Evolutionary conservation across 2,329 filamentous ascomycete species (phyloP).

Genomic region (Arthrobotrys iridis): DNA sequence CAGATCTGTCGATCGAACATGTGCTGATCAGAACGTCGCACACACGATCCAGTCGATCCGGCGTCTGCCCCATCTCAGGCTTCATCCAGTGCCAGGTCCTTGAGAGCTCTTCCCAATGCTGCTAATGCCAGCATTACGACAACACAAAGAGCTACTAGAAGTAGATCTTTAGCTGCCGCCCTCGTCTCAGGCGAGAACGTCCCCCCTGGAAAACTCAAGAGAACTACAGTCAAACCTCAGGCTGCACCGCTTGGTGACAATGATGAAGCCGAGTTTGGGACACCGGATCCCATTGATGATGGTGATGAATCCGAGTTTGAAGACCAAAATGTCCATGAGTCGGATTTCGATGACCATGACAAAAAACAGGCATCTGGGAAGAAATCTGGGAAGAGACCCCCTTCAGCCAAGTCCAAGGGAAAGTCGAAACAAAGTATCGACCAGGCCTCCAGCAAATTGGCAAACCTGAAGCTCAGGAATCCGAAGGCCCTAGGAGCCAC

Average conservation of each 20-base stretch:
- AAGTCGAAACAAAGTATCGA: not conserved
- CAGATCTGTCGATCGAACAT: not conserved
- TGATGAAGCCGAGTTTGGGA: constrained; percentile 26
- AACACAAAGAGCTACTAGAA: not conserved
- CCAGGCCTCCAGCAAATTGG: constrained; percentile 1
- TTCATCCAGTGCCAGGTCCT: not conserved
- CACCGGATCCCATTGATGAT: constrained; percentile 3
- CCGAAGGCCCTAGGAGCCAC: not conserved
- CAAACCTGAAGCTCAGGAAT: constrained; percentile 11
- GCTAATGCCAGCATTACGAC: not conserved
- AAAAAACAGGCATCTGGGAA: not conserved
- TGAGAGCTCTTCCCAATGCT: constrained; percentile 15
- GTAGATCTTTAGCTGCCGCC: not conserved
- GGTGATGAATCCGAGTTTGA: constrained; percentile 26
- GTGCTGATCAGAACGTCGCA: not conserved
- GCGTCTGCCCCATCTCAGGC: not conserved
- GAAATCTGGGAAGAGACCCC: not conserved
- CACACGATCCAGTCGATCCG: not conserved
- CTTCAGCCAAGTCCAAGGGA: not conserved
- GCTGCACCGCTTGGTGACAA: not conserved
- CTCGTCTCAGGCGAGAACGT: constrained; percentile 16
- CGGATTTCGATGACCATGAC: constrained; percentile 28
- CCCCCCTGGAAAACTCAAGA: constrained; percentile 20
- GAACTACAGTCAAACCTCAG: not conserved
- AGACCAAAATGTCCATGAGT: not conserved